Conservation (phyloP, 2,329 filamentous ascomycete genomes). For the Paecilomyces variotii region DNA sequence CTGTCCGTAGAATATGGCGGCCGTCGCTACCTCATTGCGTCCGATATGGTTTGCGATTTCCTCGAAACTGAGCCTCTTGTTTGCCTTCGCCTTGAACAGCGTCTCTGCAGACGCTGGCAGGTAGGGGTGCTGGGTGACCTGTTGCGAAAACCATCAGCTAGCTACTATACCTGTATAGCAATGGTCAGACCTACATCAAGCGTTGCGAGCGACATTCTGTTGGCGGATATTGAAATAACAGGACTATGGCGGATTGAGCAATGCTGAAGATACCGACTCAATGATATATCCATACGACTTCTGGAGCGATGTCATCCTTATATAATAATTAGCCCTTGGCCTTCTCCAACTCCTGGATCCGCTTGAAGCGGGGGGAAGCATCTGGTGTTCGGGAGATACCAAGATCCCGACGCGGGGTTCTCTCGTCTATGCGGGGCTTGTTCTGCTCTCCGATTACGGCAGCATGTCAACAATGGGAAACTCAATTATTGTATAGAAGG, state of each 20-base stretch:
- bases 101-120: conserved; percentile 63
- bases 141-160: neutral
- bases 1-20: conserved; percentile 87
- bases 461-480: neutral
- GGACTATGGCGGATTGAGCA: neutral
- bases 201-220: conserved; percentile 35
- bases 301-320: conserved; percentile 5
- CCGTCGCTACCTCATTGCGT: conserved; percentile 74
- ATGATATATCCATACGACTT: neutral
- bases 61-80: conserved; percentile 69
- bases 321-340: conserved; percentile 3
- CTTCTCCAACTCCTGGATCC: conserved; percentile 3
- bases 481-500: neutral
- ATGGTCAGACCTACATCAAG: conserved; percentile 28
- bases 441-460: neutral
- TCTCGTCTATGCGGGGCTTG: neutral
- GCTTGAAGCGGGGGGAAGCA: neutral
- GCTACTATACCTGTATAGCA: neutral
- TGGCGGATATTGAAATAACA: conserved; percentile 1
- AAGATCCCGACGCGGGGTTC: neutral
- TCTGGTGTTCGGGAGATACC: neutral
- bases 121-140: conserved; percentile 40
- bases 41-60: conserved; percentile 64
- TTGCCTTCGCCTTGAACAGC: conserved; percentile 74
- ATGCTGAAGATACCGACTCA: neutral